Evolutionary conservation across 192 early-diverging fungal species (phyloP), one percentile per base, ranked within the genome.

Genomic region (Powellomyces hirtus): DNA sequence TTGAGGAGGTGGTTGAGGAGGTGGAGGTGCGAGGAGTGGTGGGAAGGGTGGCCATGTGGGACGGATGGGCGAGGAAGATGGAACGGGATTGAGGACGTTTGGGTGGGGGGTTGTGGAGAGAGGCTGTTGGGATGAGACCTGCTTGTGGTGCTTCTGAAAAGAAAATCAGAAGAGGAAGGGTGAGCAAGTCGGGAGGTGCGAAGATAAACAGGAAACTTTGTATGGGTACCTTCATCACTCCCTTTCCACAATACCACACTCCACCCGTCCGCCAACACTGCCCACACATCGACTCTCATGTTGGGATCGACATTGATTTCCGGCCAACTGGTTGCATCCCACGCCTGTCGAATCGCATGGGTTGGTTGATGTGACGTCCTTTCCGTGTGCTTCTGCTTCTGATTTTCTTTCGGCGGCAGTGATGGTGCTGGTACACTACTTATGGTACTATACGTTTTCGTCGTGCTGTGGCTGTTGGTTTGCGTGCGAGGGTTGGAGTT

Each of bases 231-330:
- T 27, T 56, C 53, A 6, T 56, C 26, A 31, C 26, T 56, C 5
- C 53, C 53, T 31, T 22, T 16, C 53, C 53, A 56, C 53, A 56
- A 18, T 18, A 56, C 59, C 6, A 60, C 59, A 27, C 59, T 24
- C 59, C 59, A 60, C 7, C 59, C 59, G 38, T 60, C 59, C 18
- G 36, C 37, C 11, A 60, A 36, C 8, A 27, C 38, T 1, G 59
- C 38, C 59, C 59, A 60, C n/a, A 36, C 36, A 4, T 26, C 36
- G 11, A 60, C 59, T 2, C 29, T 16, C 59, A n/a, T n/a, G 13
- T 16, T 37, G 13, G 34, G 36, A 1, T 14, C 11, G 4, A 60
- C 18, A 3, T 18, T 26, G 59, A 60, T 60, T 27, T 60, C 59
- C n/a, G 34, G 20, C 59, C 59, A 60, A 2, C 16, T 20, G 8